Base-by-base conservation (phyloP, 225 moss, liverwort and hornwort genomes). In the Polytrichum formosum region DNA sequence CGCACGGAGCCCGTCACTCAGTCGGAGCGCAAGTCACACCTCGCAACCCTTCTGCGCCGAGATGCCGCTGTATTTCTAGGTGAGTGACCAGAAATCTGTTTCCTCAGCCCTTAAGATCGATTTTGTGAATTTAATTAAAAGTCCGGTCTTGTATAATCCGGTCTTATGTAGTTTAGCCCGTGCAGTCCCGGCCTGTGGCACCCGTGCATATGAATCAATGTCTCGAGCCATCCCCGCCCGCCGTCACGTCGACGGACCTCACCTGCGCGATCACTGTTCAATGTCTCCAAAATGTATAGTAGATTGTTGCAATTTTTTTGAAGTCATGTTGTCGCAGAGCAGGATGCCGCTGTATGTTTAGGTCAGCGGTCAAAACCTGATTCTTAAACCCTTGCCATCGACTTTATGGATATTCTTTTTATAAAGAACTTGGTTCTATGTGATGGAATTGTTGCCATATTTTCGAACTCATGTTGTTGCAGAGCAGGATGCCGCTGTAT, bases 21-120 rank as follows among this genome's bases (percentile, higher is more conserved):
- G 35, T 63, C 29, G 10, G 89, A 89, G 77, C 81, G 84, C 67
- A 83, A 86, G 70, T 79, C 81, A 6, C 86, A 89, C 35, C 83
- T 89, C 1, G 81, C 76, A 27, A 81, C 73, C 55, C 83, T 89
- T 28, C 86, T 89, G 46, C 81, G 86, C 30, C 86, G 89, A 37
- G 89, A 89, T 71, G 84, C 89, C 21, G 89, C 89, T 21, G 79
- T 89, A 16, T 89, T 89, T 81, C 71, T 89, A 72, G 89, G 89
- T 89, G 1, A 71, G 77, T 22, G 18, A 0, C 9, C 23, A 13
- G 1, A 64, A 61, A 2, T 61, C 60, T 26, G 7, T 10, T 61
- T 21, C 1, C 2, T 22, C 26, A 61, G 10, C 26, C 60, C 59
- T 60, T 60, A 13, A 37, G 59, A 10, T n/a, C 5, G 59, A 6